Conservation (phyloP, 768 basidiomycete genomes). For the Trametes cinnabarina region DNA sequence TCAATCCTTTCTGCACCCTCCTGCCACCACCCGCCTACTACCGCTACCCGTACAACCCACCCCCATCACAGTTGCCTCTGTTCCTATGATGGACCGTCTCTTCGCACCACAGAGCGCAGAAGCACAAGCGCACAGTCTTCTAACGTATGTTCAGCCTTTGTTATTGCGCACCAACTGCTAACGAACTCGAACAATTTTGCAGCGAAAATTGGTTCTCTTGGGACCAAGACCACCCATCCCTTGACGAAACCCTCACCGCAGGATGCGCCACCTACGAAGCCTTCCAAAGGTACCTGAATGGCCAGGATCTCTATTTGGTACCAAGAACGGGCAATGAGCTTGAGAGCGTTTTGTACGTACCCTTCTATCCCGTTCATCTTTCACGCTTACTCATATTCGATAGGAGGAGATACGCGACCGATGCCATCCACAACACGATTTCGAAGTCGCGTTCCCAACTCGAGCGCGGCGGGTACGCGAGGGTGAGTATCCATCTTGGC, state of each 20-base stretch:
- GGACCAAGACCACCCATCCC: conserved; percentile 67
- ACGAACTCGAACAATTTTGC: conserved; percentile 6
- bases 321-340: conserved; percentile 66
- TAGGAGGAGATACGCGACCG: conserved; percentile 74
- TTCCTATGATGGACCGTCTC: conserved; percentile 59
- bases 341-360: conserved; percentile 65
- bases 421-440: conserved; percentile 80
- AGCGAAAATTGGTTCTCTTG: conserved; percentile 69
- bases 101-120: conserved; percentile 73
- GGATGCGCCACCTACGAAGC: conserved; percentile 81
- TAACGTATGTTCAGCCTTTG: conserved; percentile 49
- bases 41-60: neutral
- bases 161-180: neutral
- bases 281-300: conserved; percentile 69
- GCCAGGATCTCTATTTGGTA: conserved; percentile 67
- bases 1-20: neutral
- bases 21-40: neutral
- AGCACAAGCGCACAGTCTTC: conserved; percentile 63
- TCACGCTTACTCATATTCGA: neutral
- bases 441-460: conserved; percentile 63
- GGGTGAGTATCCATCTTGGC: conserved; percentile 37
- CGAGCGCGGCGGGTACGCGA: conserved; percentile 54
- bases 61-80: neutral
- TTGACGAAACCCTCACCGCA: conserved; percentile 73
- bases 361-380: conserved; percentile 4